These are phyloP conservation scores for Angophora floribunda DNA, from an alignment of 345 rosid genomes.

Conservation along the genomic window DNA sequence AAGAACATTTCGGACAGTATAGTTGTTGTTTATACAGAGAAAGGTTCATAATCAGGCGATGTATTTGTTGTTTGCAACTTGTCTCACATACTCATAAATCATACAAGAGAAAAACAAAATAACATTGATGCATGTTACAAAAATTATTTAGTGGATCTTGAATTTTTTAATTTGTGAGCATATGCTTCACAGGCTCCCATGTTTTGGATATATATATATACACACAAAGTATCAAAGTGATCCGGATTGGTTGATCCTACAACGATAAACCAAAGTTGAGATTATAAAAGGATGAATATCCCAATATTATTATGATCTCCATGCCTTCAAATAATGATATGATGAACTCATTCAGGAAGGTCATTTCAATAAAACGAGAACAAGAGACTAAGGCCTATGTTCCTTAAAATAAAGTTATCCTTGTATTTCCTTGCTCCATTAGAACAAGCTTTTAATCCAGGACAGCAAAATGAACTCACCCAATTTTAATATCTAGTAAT, in stretches of 20 bases:
- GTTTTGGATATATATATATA: background rate
- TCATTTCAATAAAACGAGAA: background rate
- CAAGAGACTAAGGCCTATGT: background rate
- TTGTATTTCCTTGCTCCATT: background rate
- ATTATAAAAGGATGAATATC: background rate
- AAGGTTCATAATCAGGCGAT: background rate
- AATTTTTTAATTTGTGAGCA: background rate
- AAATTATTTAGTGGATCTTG: background rate
- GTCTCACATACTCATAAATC: background rate
- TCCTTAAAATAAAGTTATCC: background rate
- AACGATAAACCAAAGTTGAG: background rate
- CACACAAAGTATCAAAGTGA: background rate
- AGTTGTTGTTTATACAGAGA: background rate
- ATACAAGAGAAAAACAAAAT: background rate
- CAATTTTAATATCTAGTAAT: background rate
- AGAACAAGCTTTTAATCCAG: background rate
- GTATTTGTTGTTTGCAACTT: background rate
- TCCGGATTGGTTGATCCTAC: background rate
- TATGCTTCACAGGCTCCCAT: background rate
- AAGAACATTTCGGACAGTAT: background rate
- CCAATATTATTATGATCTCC: background rate
- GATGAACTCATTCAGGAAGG: background rate
- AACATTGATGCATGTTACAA: background rate
- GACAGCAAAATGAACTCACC: background rate
- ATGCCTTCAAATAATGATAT: background rate